These are phyloP conservation scores for Umbelopsis ramanniana DNA, from an alignment of 192 early-diverging fungal species.

Conservation along the genomic window DNA sequence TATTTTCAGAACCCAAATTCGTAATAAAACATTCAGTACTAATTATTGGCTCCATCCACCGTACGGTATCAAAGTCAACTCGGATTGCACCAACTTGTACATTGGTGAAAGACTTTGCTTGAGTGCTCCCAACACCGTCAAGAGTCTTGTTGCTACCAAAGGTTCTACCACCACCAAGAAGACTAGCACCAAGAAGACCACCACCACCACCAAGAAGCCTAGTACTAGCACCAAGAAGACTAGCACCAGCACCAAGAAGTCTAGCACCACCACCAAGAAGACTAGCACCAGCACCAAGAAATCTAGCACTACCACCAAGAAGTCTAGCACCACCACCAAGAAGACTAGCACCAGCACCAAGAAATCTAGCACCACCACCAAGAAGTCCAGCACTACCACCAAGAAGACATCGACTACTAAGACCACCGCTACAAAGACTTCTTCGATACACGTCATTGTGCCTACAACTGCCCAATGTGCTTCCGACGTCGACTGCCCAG, in stretches of 20 bases:
- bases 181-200: neutral
- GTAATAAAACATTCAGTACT: neutral
- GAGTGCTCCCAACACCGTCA: slow-evolving; percentile 17
- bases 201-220: neutral
- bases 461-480: slow-evolving; percentile 25
- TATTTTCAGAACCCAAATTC: neutral
- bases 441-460: neutral
- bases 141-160: slow-evolving; percentile 11
- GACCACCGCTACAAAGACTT: slow-evolving; percentile 19
- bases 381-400: neutral
- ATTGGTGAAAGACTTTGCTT: slow-evolving; percentile 34
- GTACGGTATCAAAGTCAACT: slow-evolving; percentile 16
- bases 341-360: slow-evolving; percentile 20
- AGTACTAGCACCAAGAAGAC: neutral
- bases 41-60: neutral
- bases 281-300: slow-evolving; percentile 10
- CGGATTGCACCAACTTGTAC: slow-evolving; percentile 31
- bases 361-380: slow-evolving; percentile 16
- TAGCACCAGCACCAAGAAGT: slow-evolving; percentile 9
- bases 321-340: slow-evolving; percentile 8
- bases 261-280: neutral
- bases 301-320: neutral
- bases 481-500: slow-evolving; percentile 27
- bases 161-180: slow-evolving; percentile 18
- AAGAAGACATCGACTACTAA: slow-evolving; percentile 3